Evolutionary conservation across 2,329 filamentous ascomycete genomes (phyloP).

Genomic region (Orbilia ellipsospora): DNA sequence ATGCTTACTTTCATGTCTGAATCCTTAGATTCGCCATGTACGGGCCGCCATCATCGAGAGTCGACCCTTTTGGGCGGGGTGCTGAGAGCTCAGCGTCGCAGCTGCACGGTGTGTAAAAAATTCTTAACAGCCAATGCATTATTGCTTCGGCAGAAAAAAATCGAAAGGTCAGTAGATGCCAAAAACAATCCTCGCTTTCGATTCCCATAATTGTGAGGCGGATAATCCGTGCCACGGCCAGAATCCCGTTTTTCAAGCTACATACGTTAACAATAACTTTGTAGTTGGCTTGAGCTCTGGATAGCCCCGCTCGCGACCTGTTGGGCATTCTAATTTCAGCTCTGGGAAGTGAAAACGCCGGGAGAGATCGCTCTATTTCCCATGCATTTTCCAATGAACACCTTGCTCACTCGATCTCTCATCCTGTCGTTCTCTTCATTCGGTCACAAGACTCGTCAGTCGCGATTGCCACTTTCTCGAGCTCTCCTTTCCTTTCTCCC

Average conservation of each 20-base stretch:
- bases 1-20: no score
- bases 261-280: background rate
- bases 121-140: no score
- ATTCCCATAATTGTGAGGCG: background rate
- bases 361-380: constrained; percentile 5
- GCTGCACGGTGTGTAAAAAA: no score
- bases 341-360: background rate
- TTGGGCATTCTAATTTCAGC: constrained; percentile 15
- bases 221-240: background rate
- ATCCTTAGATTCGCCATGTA: no score
- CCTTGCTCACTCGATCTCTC: background rate
- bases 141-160: no score
- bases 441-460: background rate
- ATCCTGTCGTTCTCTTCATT: background rate
- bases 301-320: background rate
- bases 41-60: no score
- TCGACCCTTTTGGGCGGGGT: no score
- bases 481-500: no score
- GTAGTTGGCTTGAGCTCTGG: background rate
- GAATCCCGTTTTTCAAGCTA: background rate
- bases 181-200: background rate
- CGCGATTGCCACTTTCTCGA: constrained; percentile 1
- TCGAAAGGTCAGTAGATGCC: no score
- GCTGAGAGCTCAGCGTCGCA: no score
- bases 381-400: no score